phyloP scores from a whole-genome alignment of 306 rosid species.

The Castanea mollissima region DNA sequence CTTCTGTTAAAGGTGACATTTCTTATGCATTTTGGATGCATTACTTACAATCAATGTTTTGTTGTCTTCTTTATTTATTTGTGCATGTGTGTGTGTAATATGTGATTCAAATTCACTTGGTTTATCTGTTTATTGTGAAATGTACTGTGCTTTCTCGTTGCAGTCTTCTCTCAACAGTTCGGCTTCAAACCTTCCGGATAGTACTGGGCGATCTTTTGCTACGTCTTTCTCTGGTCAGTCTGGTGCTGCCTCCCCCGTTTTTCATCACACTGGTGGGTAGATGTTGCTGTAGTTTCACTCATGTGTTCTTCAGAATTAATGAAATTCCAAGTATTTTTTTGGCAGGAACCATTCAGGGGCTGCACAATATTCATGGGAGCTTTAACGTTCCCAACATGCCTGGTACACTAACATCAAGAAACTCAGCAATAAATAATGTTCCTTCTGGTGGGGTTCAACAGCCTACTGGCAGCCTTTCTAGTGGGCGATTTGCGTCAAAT shows the following conservation, averaged over 20 bases:
- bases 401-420: conserved; percentile 70
- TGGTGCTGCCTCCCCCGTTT: conserved; percentile 90
- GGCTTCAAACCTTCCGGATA: conserved; percentile 83
- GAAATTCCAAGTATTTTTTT: conserved; percentile 35
- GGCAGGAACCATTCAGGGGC: conserved; percentile 77
- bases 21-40: neutral
- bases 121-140: neutral
- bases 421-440: conserved; percentile 64
- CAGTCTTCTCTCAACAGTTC: conserved; percentile 96
- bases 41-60: neutral
- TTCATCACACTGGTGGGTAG: conserved; percentile 86
- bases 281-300: conserved; percentile 29
- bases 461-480: conserved; percentile 77
- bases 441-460: conserved; percentile 96
- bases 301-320: conserved; percentile 26
- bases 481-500: conserved; percentile 86
- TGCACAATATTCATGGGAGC: conserved; percentile 89
- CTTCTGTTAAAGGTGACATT: neutral
- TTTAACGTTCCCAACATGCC: conserved; percentile 88
- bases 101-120: neutral
- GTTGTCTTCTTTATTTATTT: neutral
- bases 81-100: neutral
- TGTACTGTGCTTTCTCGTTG: conserved; percentile 25
- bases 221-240: conserved; percentile 95
- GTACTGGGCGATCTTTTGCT: conserved; percentile 77